Evolutionary conservation across 305 asterid species (phyloP).

Genomic region (Fraxinus sp.): DNA sequence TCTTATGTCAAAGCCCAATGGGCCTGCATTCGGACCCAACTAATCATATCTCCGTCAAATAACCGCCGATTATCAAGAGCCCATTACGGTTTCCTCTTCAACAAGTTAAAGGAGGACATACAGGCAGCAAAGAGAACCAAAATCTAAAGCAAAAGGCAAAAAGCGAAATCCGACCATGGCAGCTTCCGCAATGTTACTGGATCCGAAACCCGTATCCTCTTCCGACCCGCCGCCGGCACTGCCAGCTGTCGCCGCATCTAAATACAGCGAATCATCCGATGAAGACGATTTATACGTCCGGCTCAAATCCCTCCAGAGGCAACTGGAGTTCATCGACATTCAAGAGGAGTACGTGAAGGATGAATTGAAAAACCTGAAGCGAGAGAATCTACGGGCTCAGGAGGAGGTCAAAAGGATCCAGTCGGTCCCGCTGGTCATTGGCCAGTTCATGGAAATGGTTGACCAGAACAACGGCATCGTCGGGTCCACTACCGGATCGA

Average conservation of each 20-base stretch:
- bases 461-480: conserved; percentile 82
- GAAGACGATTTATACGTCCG: conserved; percentile 73
- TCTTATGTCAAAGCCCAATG: background rate
- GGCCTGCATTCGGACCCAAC: background rate
- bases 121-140: background rate
- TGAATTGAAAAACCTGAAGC: conserved; percentile 76
- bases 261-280: background rate
- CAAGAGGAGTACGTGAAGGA: conserved; percentile 85
- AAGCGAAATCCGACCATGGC: background rate
- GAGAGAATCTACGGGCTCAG: conserved; percentile 80
- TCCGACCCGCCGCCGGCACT: conserved; percentile 18
- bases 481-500: conserved; percentile 88
- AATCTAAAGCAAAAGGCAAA: background rate
- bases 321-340: conserved; percentile 73
- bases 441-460: conserved; percentile 95
- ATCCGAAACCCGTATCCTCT: conserved; percentile 38
- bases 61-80: background rate
- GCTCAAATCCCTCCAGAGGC: conserved; percentile 69
- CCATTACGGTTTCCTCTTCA: background rate
- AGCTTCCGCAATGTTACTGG: conserved; percentile 58
- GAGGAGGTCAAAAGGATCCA: conserved; percentile 91
- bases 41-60: background rate
- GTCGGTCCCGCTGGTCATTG: conserved; percentile 85
- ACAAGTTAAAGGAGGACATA: background rate
- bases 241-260: conserved; percentile 21